Evolutionary conservation across 768 basidiomycete species (phyloP), one percentile per base, ranked within the genome.

Genomic region (Suillus bovinus): DNA sequence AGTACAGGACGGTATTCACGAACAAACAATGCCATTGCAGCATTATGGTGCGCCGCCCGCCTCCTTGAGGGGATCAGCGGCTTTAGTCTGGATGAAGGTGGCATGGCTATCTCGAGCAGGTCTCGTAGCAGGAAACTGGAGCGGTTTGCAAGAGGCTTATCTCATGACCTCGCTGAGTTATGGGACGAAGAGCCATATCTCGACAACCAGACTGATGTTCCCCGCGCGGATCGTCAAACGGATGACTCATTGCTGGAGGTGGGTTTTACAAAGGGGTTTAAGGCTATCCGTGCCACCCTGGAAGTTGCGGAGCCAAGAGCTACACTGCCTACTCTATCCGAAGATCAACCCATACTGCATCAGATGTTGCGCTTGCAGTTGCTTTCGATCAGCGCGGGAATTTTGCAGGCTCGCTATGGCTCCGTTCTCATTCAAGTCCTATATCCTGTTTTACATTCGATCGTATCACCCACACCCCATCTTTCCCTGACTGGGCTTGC

Each of bases 381-480:
- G 8, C 78, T 99, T 20, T 81, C 93, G 2, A 77, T 92, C 36
- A 76, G 84, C 13, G 82, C 93, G 0, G 83, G 84, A n/a, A 84
- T 94, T 59, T 80, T 95, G 36, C 86, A 88, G 60, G 79, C 86
- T 13, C 83, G 84, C 13, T 97, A 93, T 71, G 81, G 83, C 0
- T 80, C 88, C 0, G 77, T 92, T 20, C 85, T 98, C 46, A 83
- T 98, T 27, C 83, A 91, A 42, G 78, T 86, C 0, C 77, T 98
- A 4, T 99, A 99, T 77, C 92, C 93, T 2, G 75, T 97, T 46
- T 84, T 99, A 29, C 90, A 91, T 59, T 93, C 93, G 20, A 78
- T 96, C 50, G 86, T 94, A 36, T 95, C 96, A 1, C 80, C 89
- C 0, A 71, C 79, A 3, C 78, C 85, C 2, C 82, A 88, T 69